phyloP scores from a whole-genome alignment of 371 early-diverging fungal genomes.

The Sanchytrium tribonematis region DNA sequence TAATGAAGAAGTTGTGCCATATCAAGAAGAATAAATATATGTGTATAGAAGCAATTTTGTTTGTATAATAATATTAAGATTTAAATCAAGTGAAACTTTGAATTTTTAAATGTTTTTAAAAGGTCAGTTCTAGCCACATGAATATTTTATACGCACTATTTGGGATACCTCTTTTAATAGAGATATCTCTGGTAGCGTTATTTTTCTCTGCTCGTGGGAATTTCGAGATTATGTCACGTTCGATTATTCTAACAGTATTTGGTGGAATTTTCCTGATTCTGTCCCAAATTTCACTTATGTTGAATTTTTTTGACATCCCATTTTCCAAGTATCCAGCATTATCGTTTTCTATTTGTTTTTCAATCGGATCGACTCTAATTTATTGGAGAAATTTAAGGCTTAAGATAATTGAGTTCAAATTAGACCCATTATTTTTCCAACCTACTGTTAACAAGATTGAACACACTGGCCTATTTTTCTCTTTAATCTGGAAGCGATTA shows the following conservation, averaged over 20 bases:
- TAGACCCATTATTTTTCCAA: neutral
- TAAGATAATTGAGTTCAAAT: neutral
- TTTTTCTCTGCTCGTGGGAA: neutral
- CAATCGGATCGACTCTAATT: neutral
- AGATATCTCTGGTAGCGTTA: neutral
- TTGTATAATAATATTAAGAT: too few relatives aligned
- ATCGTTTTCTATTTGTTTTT: too few relatives aligned
- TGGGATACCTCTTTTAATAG: neutral
- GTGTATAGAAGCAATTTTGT: too few relatives aligned
- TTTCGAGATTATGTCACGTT: neutral
- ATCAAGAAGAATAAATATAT: too few relatives aligned
- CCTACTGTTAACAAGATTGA: neutral
- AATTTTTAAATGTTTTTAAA: too few relatives aligned
- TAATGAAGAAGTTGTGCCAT: neutral
- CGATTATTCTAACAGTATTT: neutral
- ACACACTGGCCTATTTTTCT: neutral
- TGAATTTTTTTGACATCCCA: neutral
- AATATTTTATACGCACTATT: neutral
- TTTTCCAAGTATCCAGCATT: too few relatives aligned
- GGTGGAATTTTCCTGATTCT: neutral
- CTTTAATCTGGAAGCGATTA: neutral
- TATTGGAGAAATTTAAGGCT: neutral
- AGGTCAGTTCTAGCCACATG: too few relatives aligned
- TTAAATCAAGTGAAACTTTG: too few relatives aligned
- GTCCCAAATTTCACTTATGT: neutral